Evolutionary conservation across 306 rosid species (phyloP), one percentile per base, ranked within the genome.

Genomic region (Corylus avellana): DNA sequence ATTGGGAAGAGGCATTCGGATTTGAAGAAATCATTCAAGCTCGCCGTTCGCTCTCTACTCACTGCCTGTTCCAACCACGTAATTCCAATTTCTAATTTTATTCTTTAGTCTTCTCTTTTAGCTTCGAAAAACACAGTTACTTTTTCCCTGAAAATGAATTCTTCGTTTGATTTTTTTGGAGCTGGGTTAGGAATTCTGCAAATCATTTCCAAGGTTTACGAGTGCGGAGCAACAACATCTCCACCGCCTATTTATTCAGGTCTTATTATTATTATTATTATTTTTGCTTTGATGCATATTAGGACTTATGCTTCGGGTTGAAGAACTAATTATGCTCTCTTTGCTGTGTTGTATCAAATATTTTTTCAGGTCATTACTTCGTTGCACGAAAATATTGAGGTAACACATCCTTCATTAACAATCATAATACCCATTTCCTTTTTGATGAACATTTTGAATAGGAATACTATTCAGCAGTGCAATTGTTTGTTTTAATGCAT

Each of bases 381-480:
- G 16, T 80, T 94, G 87, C 97, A 94, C 78, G 91, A 82, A 86
- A 88, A 80, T 79, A 39, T 94, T 32, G 90, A 94, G 97, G 98
- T 94, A 87, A 3, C 75, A 50, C 67, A 71, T 54, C 39, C 56
- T 71, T 54, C 39, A 61, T 58, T 74, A 1, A 59, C 70, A 46
- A 58, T 25, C n/a, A 57, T 48, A 59, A 46, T 77, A 12, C 9
- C 7, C 51, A 54, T 63, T 66, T 76, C 47, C 56, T 18, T 57
- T 62, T 57, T 61, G 29, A n/a, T 59, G 25, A 58, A 25, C 66
- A 9, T 59, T 5, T 25, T 59, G 66, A 14, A 59, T 59, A 3
- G 66, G 10, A 25, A 59, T 22, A 11, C 9, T 25, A 59, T 20
- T 10, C 32, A 8, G 29, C 62, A 56, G 12, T 56, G 62, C 62